Evolutionary conservation across 2,329 filamentous ascomycete genomes (phyloP).

Genomic region (Apiospora aurea): DNA sequence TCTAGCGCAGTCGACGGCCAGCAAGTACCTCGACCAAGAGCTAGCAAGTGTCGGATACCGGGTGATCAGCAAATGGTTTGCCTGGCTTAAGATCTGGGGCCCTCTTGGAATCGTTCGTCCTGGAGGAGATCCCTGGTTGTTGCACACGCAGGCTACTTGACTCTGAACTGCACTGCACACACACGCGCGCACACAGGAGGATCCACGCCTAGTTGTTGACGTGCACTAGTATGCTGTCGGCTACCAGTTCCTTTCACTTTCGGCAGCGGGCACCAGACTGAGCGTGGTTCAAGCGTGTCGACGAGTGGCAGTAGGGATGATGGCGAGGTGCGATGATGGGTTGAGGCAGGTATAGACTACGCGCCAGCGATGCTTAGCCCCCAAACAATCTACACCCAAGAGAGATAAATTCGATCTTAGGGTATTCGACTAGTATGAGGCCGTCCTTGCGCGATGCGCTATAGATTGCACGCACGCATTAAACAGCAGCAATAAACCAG

Average conservation of each 20-base stretch:
- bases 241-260: slow-evolving; percentile 22
- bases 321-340: slow-evolving; percentile 19
- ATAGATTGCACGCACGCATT: slow-evolving; percentile 17
- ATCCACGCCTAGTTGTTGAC: slow-evolving; percentile 26
- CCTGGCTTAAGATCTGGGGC: slow-evolving; percentile 24
- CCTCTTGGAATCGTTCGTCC: slow-evolving; percentile 20
- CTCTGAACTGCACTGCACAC: slow-evolving; percentile 20
- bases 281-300: slow-evolving; percentile 20
- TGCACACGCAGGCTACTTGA: slow-evolving; percentile 24
- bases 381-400: slow-evolving; percentile 17
- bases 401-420: slow-evolving; percentile 21
- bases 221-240: slow-evolving; percentile 24
- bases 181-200: slow-evolving; percentile 14
- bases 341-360: slow-evolving; percentile 13
- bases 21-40: slow-evolving; percentile 14
- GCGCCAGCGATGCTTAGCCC: slow-evolving; percentile 16
- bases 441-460: slow-evolving; percentile 20
- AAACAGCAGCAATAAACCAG: slow-evolving; percentile 4
- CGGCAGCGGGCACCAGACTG: slow-evolving; percentile 21
- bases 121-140: slow-evolving; percentile 23
- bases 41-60: slow-evolving; percentile 19
- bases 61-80: slow-evolving; percentile 20
- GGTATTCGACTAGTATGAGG: slow-evolving; percentile 18
- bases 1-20: slow-evolving; percentile 21
- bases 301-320: slow-evolving; percentile 15